These are phyloP conservation scores for Geotrichum cucujoidarum DNA, from an alignment of 1,139 yeast species.

Conservation along the genomic window DNA sequence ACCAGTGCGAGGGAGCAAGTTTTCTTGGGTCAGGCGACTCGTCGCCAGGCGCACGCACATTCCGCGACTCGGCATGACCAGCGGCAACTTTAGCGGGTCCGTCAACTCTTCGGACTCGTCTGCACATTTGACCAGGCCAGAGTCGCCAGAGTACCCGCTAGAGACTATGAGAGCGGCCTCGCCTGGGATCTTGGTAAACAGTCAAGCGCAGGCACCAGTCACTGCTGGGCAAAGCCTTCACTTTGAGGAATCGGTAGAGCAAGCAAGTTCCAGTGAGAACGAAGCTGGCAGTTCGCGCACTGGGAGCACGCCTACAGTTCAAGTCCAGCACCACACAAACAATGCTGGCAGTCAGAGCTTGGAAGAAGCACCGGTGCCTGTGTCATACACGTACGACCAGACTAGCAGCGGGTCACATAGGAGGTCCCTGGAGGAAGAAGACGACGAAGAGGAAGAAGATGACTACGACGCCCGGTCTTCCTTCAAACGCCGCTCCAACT, in stretches of 20 bases:
- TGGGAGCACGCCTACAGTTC: conserved; percentile 7
- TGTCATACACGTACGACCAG: conserved; percentile 1
- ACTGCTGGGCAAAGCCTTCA: background rate
- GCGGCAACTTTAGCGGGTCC: background rate
- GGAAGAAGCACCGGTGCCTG: background rate
- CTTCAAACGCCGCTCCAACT: conserved; percentile 29
- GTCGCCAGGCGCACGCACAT: background rate
- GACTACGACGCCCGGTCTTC: conserved; percentile 18
- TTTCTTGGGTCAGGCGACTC: conserved; percentile 21
- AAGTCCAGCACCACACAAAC: background rate
- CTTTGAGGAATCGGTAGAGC: conserved; percentile 1
- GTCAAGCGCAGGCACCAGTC: background rate
- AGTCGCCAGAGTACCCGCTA: background rate
- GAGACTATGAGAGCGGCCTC: background rate
- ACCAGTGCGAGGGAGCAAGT: conserved; percentile 14
- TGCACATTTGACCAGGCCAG: background rate
- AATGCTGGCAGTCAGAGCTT: background rate
- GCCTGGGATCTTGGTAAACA: background rate
- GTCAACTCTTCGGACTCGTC: background rate
- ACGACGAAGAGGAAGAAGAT: conserved; percentile 13
- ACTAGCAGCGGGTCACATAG: too few relatives aligned
- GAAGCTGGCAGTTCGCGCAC: background rate
- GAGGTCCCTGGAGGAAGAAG: background rate
- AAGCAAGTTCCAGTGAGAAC: too few relatives aligned
- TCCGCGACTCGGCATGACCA: background rate